Percentiles rank a stretch among this genome's conserved stretches.
These are phyloP conservation scores for Daldinia concentrica DNA, from an alignment of 495 filamentous ascomycete genomes.

Conservation along the genomic window DNA sequence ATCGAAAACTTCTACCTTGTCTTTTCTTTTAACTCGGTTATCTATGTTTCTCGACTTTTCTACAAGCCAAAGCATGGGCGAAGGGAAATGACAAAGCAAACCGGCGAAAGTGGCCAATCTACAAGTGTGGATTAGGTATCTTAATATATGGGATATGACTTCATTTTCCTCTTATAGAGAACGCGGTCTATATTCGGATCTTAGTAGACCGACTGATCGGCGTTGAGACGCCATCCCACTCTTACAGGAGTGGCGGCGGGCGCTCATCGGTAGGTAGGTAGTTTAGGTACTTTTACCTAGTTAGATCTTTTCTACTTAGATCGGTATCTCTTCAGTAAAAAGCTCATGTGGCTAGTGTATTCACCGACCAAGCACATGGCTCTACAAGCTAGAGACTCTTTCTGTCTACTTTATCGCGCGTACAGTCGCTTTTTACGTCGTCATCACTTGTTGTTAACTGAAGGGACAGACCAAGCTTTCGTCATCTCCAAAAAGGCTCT, in stretches of 20 bases:
- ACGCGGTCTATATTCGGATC: neutral
- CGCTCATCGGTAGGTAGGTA: slow-evolving; percentile 7
- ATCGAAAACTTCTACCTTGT: slow-evolving; percentile 8
- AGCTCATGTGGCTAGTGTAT: neutral
- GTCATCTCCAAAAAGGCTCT: slow-evolving; percentile 19
- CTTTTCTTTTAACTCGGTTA: slow-evolving; percentile 4
- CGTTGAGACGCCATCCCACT: neutral
- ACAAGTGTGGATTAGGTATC: slow-evolving; percentile 4
- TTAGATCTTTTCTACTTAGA: slow-evolving; percentile 9
- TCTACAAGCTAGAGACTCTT: neutral
- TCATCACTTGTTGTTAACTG: slow-evolving; percentile 11
- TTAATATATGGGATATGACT: slow-evolving; percentile 5
- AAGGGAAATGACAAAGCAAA: slow-evolving; percentile 24
- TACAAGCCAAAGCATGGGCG: slow-evolving; percentile 14
- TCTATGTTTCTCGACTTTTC: slow-evolving; percentile 40
- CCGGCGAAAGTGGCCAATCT: slow-evolving; percentile 4
- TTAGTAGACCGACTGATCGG: slow-evolving; percentile 12
- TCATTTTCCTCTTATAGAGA: slow-evolving; percentile 17
- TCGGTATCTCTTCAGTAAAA: neutral
- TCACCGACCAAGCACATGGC: neutral
- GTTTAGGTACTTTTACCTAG: neutral
- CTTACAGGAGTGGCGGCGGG: neutral
- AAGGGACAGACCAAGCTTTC: slow-evolving; percentile 22
- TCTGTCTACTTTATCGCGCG: neutral
- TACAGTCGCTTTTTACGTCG: slow-evolving; percentile 20